phyloP scores from a whole-genome alignment of 495 filamentous ascomycete genomes.

The Tuber melanosporum region DNA sequence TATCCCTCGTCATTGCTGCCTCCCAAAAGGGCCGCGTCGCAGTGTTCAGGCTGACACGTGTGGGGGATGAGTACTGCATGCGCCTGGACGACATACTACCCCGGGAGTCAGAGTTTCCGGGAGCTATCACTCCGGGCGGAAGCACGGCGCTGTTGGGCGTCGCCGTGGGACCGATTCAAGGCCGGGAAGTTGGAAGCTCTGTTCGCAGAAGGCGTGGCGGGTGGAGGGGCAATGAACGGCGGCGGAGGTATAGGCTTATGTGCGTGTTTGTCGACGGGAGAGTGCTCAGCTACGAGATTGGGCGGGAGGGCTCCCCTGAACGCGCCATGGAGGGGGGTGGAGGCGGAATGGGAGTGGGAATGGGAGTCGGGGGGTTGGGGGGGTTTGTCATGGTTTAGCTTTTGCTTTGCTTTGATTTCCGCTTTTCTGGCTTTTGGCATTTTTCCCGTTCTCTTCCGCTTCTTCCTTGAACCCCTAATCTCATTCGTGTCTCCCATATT shows the following conservation, averaged over 20 bases:
- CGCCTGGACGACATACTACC: conserved; percentile 37
- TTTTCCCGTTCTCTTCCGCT: neutral
- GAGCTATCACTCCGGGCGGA: neutral
- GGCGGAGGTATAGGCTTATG: conserved; percentile 61
- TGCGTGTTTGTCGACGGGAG: conserved; percentile 69
- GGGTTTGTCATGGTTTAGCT: conserved; percentile 32
- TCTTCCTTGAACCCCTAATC: neutral
- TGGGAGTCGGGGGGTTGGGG: conserved; percentile 16
- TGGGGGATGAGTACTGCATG: conserved; percentile 42
- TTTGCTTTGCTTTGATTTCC: neutral
- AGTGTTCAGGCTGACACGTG: conserved; percentile 61
- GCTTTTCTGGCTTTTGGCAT: neutral
- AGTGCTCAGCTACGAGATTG: conserved; percentile 75
- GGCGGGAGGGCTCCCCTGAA: conserved; percentile 28
- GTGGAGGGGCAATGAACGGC: conserved; percentile 19
- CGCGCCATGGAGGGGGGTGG: conserved; percentile 1
- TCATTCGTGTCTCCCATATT: too few relatives aligned
- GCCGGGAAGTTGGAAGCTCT: conserved; percentile 44
- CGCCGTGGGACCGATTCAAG: conserved; percentile 58
- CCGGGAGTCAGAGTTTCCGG: conserved; percentile 18
- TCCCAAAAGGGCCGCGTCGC: conserved; percentile 68
- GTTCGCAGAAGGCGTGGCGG: conserved; percentile 17
- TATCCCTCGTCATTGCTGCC: conserved; percentile 67
- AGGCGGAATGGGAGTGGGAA: conserved; percentile 12
- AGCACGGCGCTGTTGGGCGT: conserved; percentile 50